Percentiles rank a stretch among this genome's conserved stretches.
phyloP scores from a whole-genome alignment of 345 rosid genomes.

The Salix purpurea region DNA sequence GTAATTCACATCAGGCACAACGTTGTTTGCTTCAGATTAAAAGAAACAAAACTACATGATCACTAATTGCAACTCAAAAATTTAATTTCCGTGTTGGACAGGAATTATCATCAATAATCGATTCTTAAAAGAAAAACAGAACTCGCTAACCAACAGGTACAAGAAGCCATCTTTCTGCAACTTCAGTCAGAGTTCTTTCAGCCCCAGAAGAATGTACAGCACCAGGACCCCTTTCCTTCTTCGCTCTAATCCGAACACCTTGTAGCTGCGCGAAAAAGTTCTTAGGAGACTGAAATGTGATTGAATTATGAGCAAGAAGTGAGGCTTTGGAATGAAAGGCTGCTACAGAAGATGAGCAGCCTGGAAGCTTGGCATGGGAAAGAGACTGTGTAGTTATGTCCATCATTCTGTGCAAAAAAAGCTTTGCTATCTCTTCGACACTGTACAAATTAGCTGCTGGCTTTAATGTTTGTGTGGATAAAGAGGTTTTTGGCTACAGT shows the following conservation, averaged over 20 bases:
- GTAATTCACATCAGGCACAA: background rate
- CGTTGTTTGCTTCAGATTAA: background rate
- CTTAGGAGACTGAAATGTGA: conserved; percentile 19
- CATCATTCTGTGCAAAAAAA: conserved; percentile 26
- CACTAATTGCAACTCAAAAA: background rate
- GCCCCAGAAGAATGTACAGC: conserved; percentile 40
- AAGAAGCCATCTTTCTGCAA: conserved; percentile 68
- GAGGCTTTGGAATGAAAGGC: conserved; percentile 26
- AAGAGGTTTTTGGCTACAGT: background rate
- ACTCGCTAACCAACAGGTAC: conserved; percentile 63
- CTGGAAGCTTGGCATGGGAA: conserved; percentile 22
- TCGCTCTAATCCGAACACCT: conserved; percentile 20
- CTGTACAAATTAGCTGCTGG: background rate
- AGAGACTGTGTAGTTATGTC: conserved; percentile 32
- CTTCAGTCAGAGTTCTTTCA: conserved; percentile 29
- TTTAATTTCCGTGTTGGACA: background rate
- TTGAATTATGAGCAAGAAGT: conserved; percentile 20
- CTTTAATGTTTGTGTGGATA: conserved; percentile 8
- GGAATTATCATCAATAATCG: background rate
- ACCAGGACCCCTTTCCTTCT: conserved; percentile 24
- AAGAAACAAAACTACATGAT: background rate
- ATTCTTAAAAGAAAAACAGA: background rate
- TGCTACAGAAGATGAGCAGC: conserved; percentile 20
- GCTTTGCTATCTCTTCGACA: background rate
- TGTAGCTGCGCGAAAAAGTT: conserved; percentile 19